phyloP scores from a whole-genome alignment of 148 eudicot genomes.

The Arbutus unedo region DNA sequence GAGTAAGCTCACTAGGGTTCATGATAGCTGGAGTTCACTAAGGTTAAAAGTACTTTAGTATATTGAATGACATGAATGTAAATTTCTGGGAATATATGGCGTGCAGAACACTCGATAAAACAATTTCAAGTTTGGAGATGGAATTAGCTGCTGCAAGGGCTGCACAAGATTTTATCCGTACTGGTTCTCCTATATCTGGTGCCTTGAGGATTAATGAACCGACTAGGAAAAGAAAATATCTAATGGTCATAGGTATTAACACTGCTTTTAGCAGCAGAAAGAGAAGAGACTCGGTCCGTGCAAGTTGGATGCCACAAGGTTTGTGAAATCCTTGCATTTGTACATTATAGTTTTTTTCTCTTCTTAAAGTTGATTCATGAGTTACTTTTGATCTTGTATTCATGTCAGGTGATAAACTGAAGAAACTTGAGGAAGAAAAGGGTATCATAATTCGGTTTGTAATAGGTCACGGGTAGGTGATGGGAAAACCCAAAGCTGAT shows the following conservation, averaged over 20 bases:
- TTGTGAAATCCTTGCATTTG: slow-evolving; percentile 10
- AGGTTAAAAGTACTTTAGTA: not conserved
- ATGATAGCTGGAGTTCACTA: slow-evolving; percentile 9
- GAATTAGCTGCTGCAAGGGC: slow-evolving; percentile 93
- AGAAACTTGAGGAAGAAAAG: slow-evolving; percentile 87
- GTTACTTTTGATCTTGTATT: not conserved
- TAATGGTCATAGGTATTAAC: slow-evolving; percentile 83
- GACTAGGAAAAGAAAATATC: slow-evolving; percentile 57
- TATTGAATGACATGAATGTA: not conserved
- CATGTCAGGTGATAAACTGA: slow-evolving; percentile 61
- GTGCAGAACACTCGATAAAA: slow-evolving; percentile 69
- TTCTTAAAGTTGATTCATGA: not conserved
- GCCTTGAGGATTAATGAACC: slow-evolving; percentile 34
- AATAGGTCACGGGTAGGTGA: slow-evolving; percentile 80
- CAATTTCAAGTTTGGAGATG: slow-evolving; percentile 85
- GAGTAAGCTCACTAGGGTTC: slow-evolving; percentile 43
- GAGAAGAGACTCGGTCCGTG: slow-evolving; percentile 90
- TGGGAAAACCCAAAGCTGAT: not conserved
- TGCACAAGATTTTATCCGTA: slow-evolving; percentile 67
- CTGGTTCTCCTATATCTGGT: slow-evolving; percentile 60
- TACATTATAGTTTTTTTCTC: not conserved
- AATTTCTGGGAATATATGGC: not conserved
- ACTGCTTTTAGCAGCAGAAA: slow-evolving; percentile 93
- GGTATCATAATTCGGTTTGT: slow-evolving; percentile 85
- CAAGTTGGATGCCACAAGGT: slow-evolving; percentile 98